These are phyloP conservation scores for Manihot esculenta DNA, from an alignment of 441 rosid species.

Conservation along the genomic window DNA sequence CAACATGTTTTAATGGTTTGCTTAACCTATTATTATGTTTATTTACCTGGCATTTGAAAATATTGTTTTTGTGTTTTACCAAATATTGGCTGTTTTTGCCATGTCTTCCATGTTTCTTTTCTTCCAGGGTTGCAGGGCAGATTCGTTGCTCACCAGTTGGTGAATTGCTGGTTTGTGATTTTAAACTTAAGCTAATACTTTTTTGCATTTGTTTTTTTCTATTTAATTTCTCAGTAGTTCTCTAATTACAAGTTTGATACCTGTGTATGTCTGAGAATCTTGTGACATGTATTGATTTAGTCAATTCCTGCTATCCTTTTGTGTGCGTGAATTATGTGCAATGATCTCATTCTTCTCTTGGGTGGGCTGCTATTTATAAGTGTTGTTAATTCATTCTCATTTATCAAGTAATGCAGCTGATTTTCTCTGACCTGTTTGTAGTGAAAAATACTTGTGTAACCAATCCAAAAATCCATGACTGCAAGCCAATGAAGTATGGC, in stretches of 20 bases:
- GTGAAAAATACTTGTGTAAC: background rate
- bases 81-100: background rate
- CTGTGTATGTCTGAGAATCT: background rate
- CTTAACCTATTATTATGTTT: background rate
- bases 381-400: background rate
- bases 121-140: background rate
- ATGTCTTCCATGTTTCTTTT: too few relatives aligned
- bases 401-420: background rate
- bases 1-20: background rate
- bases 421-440: background rate
- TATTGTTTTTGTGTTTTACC: background rate
- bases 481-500: background rate
- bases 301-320: background rate
- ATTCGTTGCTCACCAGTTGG: slow-evolving; percentile 17
- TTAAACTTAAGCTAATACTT: background rate
- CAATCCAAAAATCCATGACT: background rate
- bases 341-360: background rate
- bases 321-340: background rate
- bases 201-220: background rate
- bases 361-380: background rate
- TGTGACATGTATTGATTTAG: background rate
- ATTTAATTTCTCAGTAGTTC: background rate
- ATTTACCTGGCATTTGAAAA: background rate
- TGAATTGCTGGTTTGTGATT: background rate
- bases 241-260: background rate